Conservation (phyloP, 352 stramenopile genomes). For the Blastocystis sp. region DNA sequence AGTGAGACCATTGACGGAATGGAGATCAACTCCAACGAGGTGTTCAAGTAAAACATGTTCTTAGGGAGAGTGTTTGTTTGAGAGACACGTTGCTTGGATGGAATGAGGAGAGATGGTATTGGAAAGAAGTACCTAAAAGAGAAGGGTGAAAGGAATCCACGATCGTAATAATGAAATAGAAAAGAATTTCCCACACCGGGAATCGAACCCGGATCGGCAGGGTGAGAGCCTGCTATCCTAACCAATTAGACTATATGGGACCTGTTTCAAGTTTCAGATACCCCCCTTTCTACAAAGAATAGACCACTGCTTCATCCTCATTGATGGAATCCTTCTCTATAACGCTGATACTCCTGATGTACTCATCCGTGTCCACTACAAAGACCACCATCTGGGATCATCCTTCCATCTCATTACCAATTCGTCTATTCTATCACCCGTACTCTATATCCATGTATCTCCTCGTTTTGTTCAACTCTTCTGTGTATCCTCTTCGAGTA, state of each 20-base stretch:
- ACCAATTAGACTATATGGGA: constrained; percentile 38
- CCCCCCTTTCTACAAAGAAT: too few relatives aligned
- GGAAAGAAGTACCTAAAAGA: not conserved
- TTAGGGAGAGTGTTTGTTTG: not conserved
- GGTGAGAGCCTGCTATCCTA: constrained; percentile 39
- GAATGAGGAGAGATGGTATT: not conserved
- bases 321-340: too few relatives aligned
- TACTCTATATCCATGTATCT: too few relatives aligned
- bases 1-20: constrained; percentile 17
- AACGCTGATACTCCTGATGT: too few relatives aligned
- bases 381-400: too few relatives aligned
- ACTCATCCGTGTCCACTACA: too few relatives aligned
- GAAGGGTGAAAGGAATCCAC: not conserved
- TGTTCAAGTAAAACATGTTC: constrained; percentile 40
- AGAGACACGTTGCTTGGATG: not conserved
- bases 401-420: too few relatives aligned
- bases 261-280: too few relatives aligned
- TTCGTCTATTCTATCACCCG: too few relatives aligned
- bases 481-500: too few relatives aligned
- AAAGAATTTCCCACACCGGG: constrained; percentile 12
- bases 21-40: constrained; percentile 52
- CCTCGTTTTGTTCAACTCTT: too few relatives aligned
- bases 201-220: constrained; percentile 37
- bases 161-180: not conserved
- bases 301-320: too few relatives aligned